phyloP scores from a whole-genome alignment of 495 filamentous ascomycete genomes.

The Podospora conica region DNA sequence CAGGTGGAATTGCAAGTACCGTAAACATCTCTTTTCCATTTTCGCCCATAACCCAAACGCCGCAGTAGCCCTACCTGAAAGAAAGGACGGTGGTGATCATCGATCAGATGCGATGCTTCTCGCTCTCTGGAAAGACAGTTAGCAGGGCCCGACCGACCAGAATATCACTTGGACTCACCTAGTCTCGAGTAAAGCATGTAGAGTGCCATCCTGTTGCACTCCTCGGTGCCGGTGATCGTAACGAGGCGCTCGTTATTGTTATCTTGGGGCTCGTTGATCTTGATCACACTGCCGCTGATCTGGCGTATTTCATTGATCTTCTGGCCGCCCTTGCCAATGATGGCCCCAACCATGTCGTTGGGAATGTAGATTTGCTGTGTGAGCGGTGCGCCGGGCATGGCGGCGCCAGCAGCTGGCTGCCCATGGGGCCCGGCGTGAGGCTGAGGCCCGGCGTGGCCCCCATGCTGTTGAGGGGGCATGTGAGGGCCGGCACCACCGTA shows the following conservation, averaged over 20 bases:
- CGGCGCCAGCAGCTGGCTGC: constrained; percentile 65
- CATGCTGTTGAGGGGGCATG: constrained; percentile 60
- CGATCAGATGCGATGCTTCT: constrained; percentile 62
- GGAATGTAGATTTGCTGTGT: constrained; percentile 99
- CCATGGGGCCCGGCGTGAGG: constrained; percentile 52
- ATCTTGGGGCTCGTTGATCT: constrained; percentile 99
- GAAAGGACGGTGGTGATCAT: not conserved
- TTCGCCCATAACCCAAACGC: not conserved
- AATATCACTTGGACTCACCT: constrained; percentile 55
- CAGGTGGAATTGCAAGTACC: constrained; percentile 13
- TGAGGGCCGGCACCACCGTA: constrained; percentile 67
- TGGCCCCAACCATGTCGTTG: constrained; percentile 99
- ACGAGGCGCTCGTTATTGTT: constrained; percentile 97
- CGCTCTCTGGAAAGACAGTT: constrained; percentile 54
- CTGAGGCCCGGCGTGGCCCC: constrained; percentile 46
- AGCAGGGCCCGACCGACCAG: constrained; percentile 8
- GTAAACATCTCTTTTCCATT: constrained; percentile 5
- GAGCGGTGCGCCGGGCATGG: constrained; percentile 74
- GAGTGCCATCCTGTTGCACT: constrained; percentile 97
- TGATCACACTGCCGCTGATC: constrained; percentile 95
- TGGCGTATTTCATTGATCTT: constrained; percentile 99
- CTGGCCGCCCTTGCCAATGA: constrained; percentile 95
- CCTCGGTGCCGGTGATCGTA: constrained; percentile 94
- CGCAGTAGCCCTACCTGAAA: not conserved
- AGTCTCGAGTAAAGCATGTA: constrained; percentile 98